phyloP scores from a whole-genome alignment of 116 monocot genomes.

The Papilionanthe hybrid region DNA sequence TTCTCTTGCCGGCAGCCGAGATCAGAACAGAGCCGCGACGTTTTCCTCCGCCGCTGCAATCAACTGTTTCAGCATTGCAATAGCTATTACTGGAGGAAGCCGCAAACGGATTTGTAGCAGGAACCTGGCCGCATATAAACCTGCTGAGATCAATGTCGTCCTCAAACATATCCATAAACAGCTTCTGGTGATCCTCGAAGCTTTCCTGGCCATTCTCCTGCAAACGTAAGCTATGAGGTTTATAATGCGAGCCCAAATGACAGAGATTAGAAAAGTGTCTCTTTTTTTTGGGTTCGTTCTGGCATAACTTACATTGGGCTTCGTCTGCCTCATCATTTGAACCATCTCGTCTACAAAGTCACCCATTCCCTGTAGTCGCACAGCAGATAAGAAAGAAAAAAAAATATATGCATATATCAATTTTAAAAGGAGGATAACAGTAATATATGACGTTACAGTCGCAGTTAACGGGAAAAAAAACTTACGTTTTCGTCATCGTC shows the following conservation, averaged over 20 bases:
- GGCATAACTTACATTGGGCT: slow-evolving; percentile 30
- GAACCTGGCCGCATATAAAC: neutral
- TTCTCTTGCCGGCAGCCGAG: slow-evolving; percentile 23
- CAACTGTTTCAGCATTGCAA: slow-evolving; percentile 2
- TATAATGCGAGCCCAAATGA: neutral
- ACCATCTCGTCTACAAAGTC: slow-evolving; percentile 83
- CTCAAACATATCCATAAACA: slow-evolving; percentile 81
- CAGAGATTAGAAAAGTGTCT: neutral
- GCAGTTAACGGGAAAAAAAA: neutral
- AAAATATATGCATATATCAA: neutral
- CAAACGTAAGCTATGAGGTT: slow-evolving; percentile 10
- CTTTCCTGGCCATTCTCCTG: slow-evolving; percentile 47
- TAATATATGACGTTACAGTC: neutral
- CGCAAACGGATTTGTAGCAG: neutral
- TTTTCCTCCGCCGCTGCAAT: slow-evolving; percentile 12
- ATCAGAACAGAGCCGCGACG: slow-evolving; percentile 25
- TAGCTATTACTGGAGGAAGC: slow-evolving; percentile 5
- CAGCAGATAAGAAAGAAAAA: neutral
- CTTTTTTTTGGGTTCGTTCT: neutral
- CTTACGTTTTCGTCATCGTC: slow-evolving; percentile 61
- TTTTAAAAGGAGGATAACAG: neutral
- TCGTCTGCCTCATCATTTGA: slow-evolving; percentile 72
- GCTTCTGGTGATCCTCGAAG: slow-evolving; percentile 71
- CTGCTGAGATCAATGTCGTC: slow-evolving; percentile 24
- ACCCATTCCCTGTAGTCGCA: slow-evolving; percentile 53